Base-by-base conservation (phyloP, 805 yeast species). In the Scheffersomyces ergatensis region DNA sequence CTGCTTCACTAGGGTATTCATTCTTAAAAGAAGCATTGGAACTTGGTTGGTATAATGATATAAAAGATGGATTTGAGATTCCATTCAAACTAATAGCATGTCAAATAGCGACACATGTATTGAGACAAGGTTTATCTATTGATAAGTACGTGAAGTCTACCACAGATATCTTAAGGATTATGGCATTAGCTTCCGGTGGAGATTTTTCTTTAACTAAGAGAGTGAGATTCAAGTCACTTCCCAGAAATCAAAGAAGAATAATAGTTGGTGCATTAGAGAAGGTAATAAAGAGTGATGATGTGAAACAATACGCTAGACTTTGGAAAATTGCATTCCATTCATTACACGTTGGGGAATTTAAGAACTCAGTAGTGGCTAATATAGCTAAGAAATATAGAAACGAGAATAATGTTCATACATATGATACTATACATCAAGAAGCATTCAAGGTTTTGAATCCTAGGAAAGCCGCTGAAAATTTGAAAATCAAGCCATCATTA, bases 21-120 rank as follows among this genome's bases (percentile, higher is more conserved):
- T 42, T 54, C 20, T 40, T 54, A 24, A 49, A 43, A 17, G 51
- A 42, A 18, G 53, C 45, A n/a, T 47, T 52, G 18, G 43, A 44
- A 6, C 12, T n/a, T 13, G 41, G 37, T 8, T 45, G 48, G 48
- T 14, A 26, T 20, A 30, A 19, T 15, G 38, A 27, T 8, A 37
- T 36, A 13, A 14, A 8, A 12, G 36, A 20, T 1, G 36, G 36
- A 19, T 20, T 25, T 17, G 17, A 18, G 2, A 45, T 42, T 19
- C 46, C 46, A 16, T 45, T 45, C 38, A 38, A 44, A 20, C 46
- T 39, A 33, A 36, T 43, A 8, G 25, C 38, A 24, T 33, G 42
- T 34, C 31, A 35, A 13, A 27, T 45, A 12, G 48, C 48, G 1
- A 27, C 20, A 12, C 16, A 12, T n/a, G 19, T 19, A 15, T 30